Evolutionary conservation across 148 eudicot species (phyloP).

Genomic region (Polygonum maritimum): DNA sequence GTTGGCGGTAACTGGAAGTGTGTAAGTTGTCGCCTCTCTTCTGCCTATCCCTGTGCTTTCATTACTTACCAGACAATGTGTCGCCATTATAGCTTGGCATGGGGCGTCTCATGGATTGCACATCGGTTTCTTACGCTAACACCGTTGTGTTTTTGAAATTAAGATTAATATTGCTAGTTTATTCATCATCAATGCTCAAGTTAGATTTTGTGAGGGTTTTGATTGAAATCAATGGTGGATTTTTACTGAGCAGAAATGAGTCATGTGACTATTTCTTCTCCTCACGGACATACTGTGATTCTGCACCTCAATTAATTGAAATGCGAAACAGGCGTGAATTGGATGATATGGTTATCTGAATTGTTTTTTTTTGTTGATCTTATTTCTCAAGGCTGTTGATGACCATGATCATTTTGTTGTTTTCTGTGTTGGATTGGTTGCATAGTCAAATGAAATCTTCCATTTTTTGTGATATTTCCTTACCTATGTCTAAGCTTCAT

Average conservation of each 20-base stretch:
- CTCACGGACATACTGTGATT: background rate
- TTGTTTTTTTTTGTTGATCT: background rate
- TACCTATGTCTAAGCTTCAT: background rate
- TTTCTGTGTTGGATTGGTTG: background rate
- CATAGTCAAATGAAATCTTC: background rate
- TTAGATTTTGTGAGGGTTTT: background rate
- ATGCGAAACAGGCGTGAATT: background rate
- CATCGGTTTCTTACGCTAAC: background rate
- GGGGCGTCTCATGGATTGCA: too few species aligned
- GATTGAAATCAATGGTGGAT: background rate
- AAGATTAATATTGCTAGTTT: background rate
- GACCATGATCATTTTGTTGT: background rate
- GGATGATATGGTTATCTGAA: background rate
- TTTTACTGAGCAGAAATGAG: background rate
- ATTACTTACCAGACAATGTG: background rate
- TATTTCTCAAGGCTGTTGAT: background rate
- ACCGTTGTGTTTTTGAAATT: background rate
- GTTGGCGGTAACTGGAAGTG: conserved; percentile 99
- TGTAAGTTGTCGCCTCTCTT: conserved; percentile 46
- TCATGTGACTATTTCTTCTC: background rate
- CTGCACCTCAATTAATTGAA: background rate
- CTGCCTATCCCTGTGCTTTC: background rate
- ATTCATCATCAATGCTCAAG: background rate
- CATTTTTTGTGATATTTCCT: background rate
- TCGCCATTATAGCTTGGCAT: background rate